These are phyloP conservation scores for Triangularia verruculosa DNA, from an alignment of 2,329 filamentous ascomycete genomes.

Conservation along the genomic window DNA sequence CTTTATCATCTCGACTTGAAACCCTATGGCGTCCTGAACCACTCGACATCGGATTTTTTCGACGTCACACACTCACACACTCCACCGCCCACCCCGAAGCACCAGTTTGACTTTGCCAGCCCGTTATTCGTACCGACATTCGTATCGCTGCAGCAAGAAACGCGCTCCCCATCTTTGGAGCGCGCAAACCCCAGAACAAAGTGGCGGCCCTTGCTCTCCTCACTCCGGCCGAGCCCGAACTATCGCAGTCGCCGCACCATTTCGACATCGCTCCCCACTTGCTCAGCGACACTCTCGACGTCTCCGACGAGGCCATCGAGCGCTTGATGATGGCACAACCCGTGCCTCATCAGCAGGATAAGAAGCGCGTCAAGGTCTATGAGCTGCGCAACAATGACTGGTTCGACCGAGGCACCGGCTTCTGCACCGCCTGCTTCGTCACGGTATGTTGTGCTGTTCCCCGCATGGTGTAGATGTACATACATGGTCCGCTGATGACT, in stretches of 20 bases:
- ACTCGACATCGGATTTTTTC: constrained; percentile 2
- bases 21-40: constrained; percentile 7
- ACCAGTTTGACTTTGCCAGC: background rate
- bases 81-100: background rate
- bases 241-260: constrained; percentile 57
- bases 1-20: constrained; percentile 3
- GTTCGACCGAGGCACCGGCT: constrained; percentile 96
- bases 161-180: constrained; percentile 36
- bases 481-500: constrained; percentile 5
- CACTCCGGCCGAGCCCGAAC: constrained; percentile 52
- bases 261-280: constrained; percentile 55
- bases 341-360: constrained; percentile 66
- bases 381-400: constrained; percentile 98
- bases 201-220: constrained; percentile 57
- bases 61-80: background rate
- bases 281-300: constrained; percentile 48
- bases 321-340: constrained; percentile 69
- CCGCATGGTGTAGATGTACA: too few relatives aligned
- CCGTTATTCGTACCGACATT: background rate
- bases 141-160: background rate
- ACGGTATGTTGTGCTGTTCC: constrained; percentile 54
- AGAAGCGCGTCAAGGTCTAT: constrained; percentile 93
- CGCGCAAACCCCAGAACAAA: constrained; percentile 35
- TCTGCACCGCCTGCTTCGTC: constrained; percentile 76
- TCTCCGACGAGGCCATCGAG: constrained; percentile 51